Evolutionary conservation across 2,329 filamentous ascomycete genomes (phyloP), one percentile per base, ranked within the genome.

Genomic region (Colletotrichum sublineola): DNA sequence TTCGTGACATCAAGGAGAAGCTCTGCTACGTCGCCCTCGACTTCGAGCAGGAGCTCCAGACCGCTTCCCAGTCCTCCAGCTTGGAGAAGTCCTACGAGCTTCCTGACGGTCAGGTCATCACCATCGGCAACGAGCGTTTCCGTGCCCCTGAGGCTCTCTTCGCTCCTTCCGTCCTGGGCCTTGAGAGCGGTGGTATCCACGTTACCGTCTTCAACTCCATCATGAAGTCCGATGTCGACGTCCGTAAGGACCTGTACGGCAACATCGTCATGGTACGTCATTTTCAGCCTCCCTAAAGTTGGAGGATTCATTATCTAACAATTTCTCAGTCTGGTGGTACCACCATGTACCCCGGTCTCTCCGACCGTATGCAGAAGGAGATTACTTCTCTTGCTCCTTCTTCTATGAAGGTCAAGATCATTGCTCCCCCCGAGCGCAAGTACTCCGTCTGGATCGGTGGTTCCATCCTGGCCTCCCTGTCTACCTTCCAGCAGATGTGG

Each of bases 401-500:
- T 78, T 98, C 95, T 83, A 98, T 99, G 96, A 98, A 98, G 94
- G 96, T 99, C 92, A 98, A 98, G 94, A 98, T 99, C 89, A 98
- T 99, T 85, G 96, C 96, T 89, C 96, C 96, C 81, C 96, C 96
- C 79, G 96, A 99, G 94, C 94, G 96, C 88, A 99, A 99, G 92
- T 99, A 99, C 94, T 98, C 96, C 77, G 96, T 99, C 91, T 99
- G 96, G 96, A 99, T 99, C 86, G 96, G 96, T 96, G 96, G 96
- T 92, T 99, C 96, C 86, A 99, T 99, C 89, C 89, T 99, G 83
- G 96, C 96, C 81, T 99, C 96, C 77, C 94, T 99, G 82, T 99
- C 96, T 80, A 99, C 96, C 87, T 99, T 99, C 96, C 96, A 99
- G 91, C 96, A 99, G 90, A 99, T 99, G 96, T 99, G 96, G 96